phyloP scores from a whole-genome alignment of 306 rosid species.

The Cucumis hystrix region DNA sequence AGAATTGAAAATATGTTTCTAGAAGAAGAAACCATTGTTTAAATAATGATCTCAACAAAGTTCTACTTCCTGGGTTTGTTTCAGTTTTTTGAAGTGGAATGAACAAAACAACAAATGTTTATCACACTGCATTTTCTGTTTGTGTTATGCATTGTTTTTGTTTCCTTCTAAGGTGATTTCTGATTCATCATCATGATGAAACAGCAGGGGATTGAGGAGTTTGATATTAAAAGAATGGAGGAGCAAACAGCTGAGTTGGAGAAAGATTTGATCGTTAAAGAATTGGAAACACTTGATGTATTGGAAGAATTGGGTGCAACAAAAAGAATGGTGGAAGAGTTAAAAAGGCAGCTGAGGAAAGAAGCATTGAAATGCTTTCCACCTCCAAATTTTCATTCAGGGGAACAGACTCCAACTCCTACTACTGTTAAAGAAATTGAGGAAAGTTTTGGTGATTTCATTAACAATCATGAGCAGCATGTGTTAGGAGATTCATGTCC shows the following conservation, averaged over 20 bases:
- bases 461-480: slow-evolving; percentile 22
- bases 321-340: slow-evolving; percentile 65
- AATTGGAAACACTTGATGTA: slow-evolving; percentile 88
- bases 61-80: neutral
- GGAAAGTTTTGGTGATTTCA: slow-evolving; percentile 14
- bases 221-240: slow-evolving; percentile 81
- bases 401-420: slow-evolving; percentile 26
- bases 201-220: slow-evolving; percentile 51
- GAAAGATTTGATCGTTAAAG: slow-evolving; percentile 90
- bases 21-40: neutral
- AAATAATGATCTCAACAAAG: neutral
- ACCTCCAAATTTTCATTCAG: slow-evolving; percentile 14
- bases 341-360: slow-evolving; percentile 65
- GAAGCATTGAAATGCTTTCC: slow-evolving; percentile 51
- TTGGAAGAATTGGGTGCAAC: slow-evolving; percentile 88
- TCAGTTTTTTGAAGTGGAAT: neutral
- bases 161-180: slow-evolving; percentile 6
- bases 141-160: neutral
- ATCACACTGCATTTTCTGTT: neutral
- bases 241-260: slow-evolving; percentile 89
- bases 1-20: neutral
- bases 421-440: slow-evolving; percentile 47
- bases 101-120: neutral
- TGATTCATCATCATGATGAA: slow-evolving; percentile 13
- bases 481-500: slow-evolving; percentile 33